phyloP scores from a whole-genome alignment of 2,329 filamentous ascomycete species.

The Thelonectria olida region DNA sequence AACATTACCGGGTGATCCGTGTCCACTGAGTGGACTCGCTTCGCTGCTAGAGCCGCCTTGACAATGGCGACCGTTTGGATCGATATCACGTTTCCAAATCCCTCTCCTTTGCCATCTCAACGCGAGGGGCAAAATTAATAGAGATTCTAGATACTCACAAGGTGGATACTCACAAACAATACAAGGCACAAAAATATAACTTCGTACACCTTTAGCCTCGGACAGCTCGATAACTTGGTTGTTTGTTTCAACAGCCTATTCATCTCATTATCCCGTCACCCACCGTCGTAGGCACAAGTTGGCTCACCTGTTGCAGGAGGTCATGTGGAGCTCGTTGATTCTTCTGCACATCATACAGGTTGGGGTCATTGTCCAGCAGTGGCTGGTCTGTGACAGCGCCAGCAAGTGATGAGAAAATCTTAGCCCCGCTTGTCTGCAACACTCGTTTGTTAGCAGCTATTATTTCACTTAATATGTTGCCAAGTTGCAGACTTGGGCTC shows the following conservation, averaged over 20 bases:
- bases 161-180: constrained; percentile 54
- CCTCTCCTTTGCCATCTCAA: constrained; percentile 17
- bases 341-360: constrained; percentile 4
- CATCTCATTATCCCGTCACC: neutral
- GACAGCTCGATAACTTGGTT: constrained; percentile 53
- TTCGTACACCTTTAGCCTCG: constrained; percentile 52
- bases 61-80: constrained; percentile 22
- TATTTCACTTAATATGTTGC: no score
- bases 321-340: neutral
- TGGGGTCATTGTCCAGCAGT: constrained; percentile 53
- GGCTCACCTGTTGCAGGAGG: neutral
- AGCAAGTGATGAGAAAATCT: constrained; percentile 59
- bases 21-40: constrained; percentile 14
- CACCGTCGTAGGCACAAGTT: neutral
- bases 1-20: constrained; percentile 6
- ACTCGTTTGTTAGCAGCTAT: no score
- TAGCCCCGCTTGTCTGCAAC: constrained; percentile 59
- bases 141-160: no score
- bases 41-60: constrained; percentile 16
- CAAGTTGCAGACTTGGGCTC: neutral
- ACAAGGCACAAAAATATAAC: constrained; percentile 63
- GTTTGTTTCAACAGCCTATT: constrained; percentile 52
- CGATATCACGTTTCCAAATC: constrained; percentile 23
- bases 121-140: neutral
- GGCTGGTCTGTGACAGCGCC: constrained; percentile 52